Evolutionary conservation across 23 red algal genomes (phyloP), one percentile per base, ranked within the genome.

Genomic region (Agarophyton chilense): DNA sequence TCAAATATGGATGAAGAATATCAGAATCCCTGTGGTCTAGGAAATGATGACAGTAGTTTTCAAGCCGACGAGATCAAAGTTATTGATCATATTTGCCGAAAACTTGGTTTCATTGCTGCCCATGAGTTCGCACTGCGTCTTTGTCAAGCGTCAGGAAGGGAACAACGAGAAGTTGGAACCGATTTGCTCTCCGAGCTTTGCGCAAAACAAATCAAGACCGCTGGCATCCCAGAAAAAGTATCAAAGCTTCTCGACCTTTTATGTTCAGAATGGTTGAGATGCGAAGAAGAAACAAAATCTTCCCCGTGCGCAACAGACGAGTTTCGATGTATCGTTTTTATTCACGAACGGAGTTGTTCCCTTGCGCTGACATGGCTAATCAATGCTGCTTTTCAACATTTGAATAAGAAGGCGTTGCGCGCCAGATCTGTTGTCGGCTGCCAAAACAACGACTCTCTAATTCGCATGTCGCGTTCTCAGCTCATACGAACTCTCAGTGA

Each of bases 321-420:
- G 36, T 91, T 91, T 72, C 74, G 88, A 22, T 54, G 76, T n/a
- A 91, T 91, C 47, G 77, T 91, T 19, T 91, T 91, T 40, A 73
- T 82, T 40, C 31, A 81, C 31, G 76, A 82, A 55, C 40, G 88
- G 25, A 56, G 56, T 28, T 52, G 50, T 39, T 63, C 88, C 3
- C 50, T 56, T 26, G 74, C 57, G 45, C 77, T 91, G 4, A 50
- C 75, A 25, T 81, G 75, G 75, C 45, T 91, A 29, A 82, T 91
- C 16, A 91, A 91, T 52, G 17, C 21, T 29, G 74, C 60, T 10
- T 91, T 91, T 91, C 34, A 52, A 25, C 56, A 70, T 24, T 49
- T 70, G 31, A 81, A 91, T 22, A 63, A 45, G 45, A 41, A 72
- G 38, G 38, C 58, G 26, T 34, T 91, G 43, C 58, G 46, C 9